Evolutionary conservation across 1,284 basidiomycete species (phyloP).

Genomic region (Cystobasidium slooffiae): DNA sequence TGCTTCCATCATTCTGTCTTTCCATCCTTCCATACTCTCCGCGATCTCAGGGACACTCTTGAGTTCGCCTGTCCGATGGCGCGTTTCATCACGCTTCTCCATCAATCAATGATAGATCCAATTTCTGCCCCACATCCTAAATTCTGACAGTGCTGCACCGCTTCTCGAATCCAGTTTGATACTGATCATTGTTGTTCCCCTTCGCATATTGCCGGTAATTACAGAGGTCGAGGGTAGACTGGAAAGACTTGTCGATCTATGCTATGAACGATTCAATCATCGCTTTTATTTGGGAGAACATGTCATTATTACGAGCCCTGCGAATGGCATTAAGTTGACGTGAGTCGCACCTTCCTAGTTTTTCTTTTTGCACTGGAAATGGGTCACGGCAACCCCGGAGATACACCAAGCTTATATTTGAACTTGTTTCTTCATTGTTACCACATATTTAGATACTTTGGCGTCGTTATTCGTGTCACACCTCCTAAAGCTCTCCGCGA

Average conservation of each 20-base stretch:
- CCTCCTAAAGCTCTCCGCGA: conserved; percentile 30
- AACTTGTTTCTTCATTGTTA: not conserved
- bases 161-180: no score
- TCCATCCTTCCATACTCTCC: conserved; percentile 17
- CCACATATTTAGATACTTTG: conserved; percentile 19
- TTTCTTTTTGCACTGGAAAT: no score
- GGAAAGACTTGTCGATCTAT: conserved; percentile 89
- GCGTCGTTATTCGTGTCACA: conserved; percentile 21
- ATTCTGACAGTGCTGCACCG: no score
- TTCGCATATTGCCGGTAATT: no score
- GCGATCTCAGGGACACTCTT: not conserved
- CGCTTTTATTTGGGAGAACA: conserved; percentile 87
- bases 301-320: conserved; percentile 53
- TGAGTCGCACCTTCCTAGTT: no score
- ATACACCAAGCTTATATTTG: conserved; percentile 56
- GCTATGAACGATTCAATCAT: conserved; percentile 93
- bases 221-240: conserved; percentile 92
- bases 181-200: no score
- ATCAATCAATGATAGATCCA: no score
- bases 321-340: not conserved
- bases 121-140: no score
- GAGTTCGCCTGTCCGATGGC: no score
- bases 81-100: no score
- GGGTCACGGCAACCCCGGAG: conserved; percentile 36
- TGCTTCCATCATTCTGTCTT: not conserved